Base-by-base conservation (phyloP, 2,329 filamentous ascomycete genomes). In the Anisogramma anomala region DNA sequence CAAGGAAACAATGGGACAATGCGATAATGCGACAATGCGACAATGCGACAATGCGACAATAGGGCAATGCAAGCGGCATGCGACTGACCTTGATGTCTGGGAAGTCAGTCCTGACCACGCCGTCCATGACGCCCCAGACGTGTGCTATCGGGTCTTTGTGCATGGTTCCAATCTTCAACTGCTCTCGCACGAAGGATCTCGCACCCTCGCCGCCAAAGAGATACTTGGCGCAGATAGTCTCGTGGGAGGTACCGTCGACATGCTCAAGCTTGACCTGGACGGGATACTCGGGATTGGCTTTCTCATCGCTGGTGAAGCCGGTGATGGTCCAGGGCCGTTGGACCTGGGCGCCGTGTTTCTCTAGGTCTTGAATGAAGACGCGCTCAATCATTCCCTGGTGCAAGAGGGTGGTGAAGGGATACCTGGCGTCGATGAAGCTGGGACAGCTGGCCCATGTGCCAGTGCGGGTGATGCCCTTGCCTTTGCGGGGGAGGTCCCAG, bases 371-470 rank as follows among this genome's bases (percentile, higher is more conserved):
- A 46, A 84, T 77, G 49, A 85, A 77, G 30, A 82, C 76, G 11
- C 76, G 68, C 60, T 85, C 81, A 43, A 84, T 84, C 48, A 74
- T 60, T 5, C 81, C 82, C 55, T 85, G 81, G 53, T 85, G 81
- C 10, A 85, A 61, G 2, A 82, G 70, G 1, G 80, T 78, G 37
- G 79, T 82, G 53, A 82, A 82, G 4, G 77, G 78, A 50, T 81
- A 84, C 36, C 81, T 69, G 11, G 79, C 78, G 41, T 82, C 77
- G 43, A 84, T 80, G 60, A 94, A 94, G 50, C 75, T 78, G 0
- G 88, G 88, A 61, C 88, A 95, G 56, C 82, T 88, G 4, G 86
- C 82, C 86, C 86, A 94, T 4, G 77, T 79, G 20, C 78, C 77
- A 1, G 79, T 84, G 48, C 79, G 68, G 23, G 68, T 64, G 48